A percentile compares a stretch with the other conserved stretches of the same genome.
phyloP scores from a whole-genome alignment of 176 grass and related monocot genomes.

The maize (Zea mays) region Zm-B73-REFERENCE-NAM-5.0 NC_050101.1:163999001-163999500 shows the following conservation, averaged over 20 bases:
- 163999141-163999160: background rate
- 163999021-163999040: background rate
- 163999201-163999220: constrained; percentile 1
- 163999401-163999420: background rate
- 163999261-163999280: background rate
- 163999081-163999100: background rate
- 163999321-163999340: too few relatives aligned
- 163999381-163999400: background rate
- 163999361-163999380: background rate
- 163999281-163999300: too few relatives aligned
- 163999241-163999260: background rate
- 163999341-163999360: background rate
- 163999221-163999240: background rate
- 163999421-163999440: background rate
- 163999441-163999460: background rate
- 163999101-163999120: background rate
- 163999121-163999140: background rate
- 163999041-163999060: background rate
- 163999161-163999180: constrained; percentile 36
- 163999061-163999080: background rate
- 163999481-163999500: too few relatives aligned
- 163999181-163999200: constrained; percentile 38
- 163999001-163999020: background rate
- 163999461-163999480: constrained; percentile 2
- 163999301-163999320: constrained; percentile 5